Conservation (phyloP, 2,329 filamentous ascomycete species). For the Zymoseptoria pseudotritici region DNA sequence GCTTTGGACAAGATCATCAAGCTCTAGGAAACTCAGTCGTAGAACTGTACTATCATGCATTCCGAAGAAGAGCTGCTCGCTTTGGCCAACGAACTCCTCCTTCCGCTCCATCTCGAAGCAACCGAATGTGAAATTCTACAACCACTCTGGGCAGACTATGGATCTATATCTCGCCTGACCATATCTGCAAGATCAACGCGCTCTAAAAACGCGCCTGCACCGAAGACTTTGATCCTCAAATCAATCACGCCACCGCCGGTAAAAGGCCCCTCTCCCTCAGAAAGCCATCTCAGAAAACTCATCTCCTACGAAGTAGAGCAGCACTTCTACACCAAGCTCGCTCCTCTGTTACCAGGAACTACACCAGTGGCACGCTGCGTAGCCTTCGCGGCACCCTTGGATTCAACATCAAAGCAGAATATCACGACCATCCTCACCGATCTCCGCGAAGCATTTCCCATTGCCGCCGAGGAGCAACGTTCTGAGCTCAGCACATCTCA, state of each 20-base stretch:
- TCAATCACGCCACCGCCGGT: conserved; percentile 48
- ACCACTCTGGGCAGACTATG: conserved; percentile 43
- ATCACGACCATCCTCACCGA: conserved; percentile 54
- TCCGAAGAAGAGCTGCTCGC: neutral
- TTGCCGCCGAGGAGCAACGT: conserved; percentile 48
- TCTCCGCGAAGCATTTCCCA: conserved; percentile 46
- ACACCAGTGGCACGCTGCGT: conserved; percentile 47
- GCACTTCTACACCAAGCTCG: conserved; percentile 54
- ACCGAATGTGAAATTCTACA: conserved; percentile 25
- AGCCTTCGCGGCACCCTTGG: conserved; percentile 1
- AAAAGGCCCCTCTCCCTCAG: conserved; percentile 36
- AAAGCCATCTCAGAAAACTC: conserved; percentile 59
- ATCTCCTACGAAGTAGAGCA: conserved; percentile 62
- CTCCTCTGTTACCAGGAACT: conserved; percentile 39
- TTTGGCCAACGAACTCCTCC: neutral
- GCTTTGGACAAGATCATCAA: neutral
- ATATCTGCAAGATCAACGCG: conserved; percentile 51
- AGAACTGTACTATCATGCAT: neutral
- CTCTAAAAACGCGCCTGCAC: neutral
- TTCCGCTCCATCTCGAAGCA: neutral
- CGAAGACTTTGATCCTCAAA: conserved; percentile 48
- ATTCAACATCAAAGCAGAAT: conserved; percentile 18
- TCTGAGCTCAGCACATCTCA: conserved; percentile 42
- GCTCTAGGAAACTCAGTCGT: neutral
- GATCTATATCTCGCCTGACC: conserved; percentile 14